Conservation (phyloP, 441 rosid genomes). For the Capsella rubella region DNA sequence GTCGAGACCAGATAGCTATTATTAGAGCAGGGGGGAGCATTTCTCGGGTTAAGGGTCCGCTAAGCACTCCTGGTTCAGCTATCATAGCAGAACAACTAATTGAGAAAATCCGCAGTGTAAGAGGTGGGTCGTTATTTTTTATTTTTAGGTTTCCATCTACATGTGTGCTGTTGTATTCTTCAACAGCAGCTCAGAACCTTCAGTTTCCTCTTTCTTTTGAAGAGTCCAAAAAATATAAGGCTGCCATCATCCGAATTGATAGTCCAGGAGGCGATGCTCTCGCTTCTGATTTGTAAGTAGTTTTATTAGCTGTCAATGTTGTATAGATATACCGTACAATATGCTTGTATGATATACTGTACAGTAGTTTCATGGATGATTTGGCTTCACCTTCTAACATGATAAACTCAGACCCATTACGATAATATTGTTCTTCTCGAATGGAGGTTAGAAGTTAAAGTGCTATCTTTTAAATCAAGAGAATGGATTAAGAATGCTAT, state of each 20-base stretch:
- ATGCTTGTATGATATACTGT: conserved; percentile 10
- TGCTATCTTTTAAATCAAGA: conserved; percentile 1
- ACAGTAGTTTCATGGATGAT: conserved; percentile 13
- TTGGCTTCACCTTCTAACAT: conserved; percentile 28
- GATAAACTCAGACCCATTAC: conserved; percentile 13
- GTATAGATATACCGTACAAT: not conserved
- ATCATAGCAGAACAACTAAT: conserved; percentile 84
- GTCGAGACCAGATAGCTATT: conserved; percentile 81
- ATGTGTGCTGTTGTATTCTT: conserved; percentile 30
- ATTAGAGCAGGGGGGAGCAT: conserved; percentile 95
- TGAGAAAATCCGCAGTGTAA: conserved; percentile 82
- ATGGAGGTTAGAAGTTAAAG: conserved; percentile 6
- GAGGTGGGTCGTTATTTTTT: conserved; percentile 57
- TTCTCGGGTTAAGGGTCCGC: conserved; percentile 80
- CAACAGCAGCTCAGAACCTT: conserved; percentile 14
- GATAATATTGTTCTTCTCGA: conserved; percentile 2
- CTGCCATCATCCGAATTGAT: conserved; percentile 90
- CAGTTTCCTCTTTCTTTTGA: conserved; percentile 34
- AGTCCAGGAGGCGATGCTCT: conserved; percentile 99
- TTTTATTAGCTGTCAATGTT: conserved; percentile 12
- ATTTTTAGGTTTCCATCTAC: conserved; percentile 6
- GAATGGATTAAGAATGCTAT: conserved; percentile 3
- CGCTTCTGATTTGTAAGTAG: conserved; percentile 98
- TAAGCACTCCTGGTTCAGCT: conserved; percentile 69
- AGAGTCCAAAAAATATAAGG: conserved; percentile 87